Evolutionary conservation across 108 stramenopile species (phyloP), one percentile per base, ranked within the genome.

Genomic region (Skeletonema menzelii): DNA sequence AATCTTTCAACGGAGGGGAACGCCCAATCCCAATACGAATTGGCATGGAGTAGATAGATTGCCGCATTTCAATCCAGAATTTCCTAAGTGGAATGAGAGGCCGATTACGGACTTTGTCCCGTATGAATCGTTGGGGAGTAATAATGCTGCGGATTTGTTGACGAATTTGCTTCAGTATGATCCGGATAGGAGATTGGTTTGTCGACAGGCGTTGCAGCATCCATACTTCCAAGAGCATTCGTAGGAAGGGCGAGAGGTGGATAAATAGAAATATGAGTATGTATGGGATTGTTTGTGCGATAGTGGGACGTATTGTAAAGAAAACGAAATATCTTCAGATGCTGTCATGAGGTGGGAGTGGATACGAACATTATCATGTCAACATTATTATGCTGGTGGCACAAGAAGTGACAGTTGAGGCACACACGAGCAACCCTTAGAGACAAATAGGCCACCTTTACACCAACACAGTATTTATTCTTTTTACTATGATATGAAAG

Each of bases 21-120:
- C 99, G 13, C 99, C 98, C 17, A 96, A 88, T 5, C 83, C 85
- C 72, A 53, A 78, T 69, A 67, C 72, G 14, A 80, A 72, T 65
- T 98, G 98, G 98, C 96, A 94, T 12, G 93, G 90, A 32, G 86
- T 96, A 13, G 70, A 82, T n/a, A 69, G 88, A 27, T 79, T 99
- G 59, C 96, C 97, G 11, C 87, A 98, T 85, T 97, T 91, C 79
- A 91, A 94, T 71, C 86, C 87, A 2, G 87, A 93, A 61, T 97
- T 98, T 76, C 96, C 96, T 7, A 84, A 87, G 67, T 96, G 95
- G 95, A 77, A 81, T 28, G 88, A 91, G 71, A 79, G 91, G 60
- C 82, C 86, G 11, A 90, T 91, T 69, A 93, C 91, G 8, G 92
- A 95, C 61, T 91, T 93, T 72, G 91, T 91, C 44, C 85, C 91